A percentile compares a stretch with the other conserved stretches of the same genome.
These are phyloP conservation scores for Tricholoma matsutake DNA, from an alignment of 768 basidiomycete species.

Conservation along the genomic window DNA sequence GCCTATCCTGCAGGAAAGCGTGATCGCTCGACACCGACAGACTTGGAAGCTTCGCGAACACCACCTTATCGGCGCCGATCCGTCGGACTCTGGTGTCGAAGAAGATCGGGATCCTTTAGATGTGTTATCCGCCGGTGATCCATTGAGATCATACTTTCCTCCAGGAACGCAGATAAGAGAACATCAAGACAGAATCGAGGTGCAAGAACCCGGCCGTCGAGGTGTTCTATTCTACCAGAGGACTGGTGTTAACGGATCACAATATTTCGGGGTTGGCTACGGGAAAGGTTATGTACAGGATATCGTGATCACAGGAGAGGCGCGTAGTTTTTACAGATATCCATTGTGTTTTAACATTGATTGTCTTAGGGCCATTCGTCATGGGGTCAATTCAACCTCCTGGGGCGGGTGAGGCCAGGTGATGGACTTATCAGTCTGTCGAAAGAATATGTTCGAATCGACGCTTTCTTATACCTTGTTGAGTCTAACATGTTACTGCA, in stretches of 20 bases:
- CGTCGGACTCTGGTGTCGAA: constrained; percentile 31
- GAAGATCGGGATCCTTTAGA: constrained; percentile 28
- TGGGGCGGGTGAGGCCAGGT: constrained; percentile 75
- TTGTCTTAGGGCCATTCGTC: constrained; percentile 75
- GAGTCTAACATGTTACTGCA: constrained; percentile 23
- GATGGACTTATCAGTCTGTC: constrained; percentile 79
- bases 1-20: constrained; percentile 62
- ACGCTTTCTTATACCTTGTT: constrained; percentile 1
- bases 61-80: constrained; percentile 42
- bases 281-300: constrained; percentile 40
- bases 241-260: constrained; percentile 9
- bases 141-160: constrained; percentile 62
- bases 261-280: constrained; percentile 15
- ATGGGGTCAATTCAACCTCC: constrained; percentile 83
- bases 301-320: constrained; percentile 74
- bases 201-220: constrained; percentile 41
- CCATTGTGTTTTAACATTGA: background rate
- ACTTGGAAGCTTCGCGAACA: constrained; percentile 87
- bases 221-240: constrained; percentile 31
- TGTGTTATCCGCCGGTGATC: constrained; percentile 55
- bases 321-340: constrained; percentile 23
- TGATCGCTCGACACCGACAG: constrained; percentile 82
- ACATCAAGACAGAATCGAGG: constrained; percentile 40
- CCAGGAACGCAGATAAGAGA: constrained; percentile 49
- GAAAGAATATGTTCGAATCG: constrained; percentile 74